A percentile compares a stretch with the other conserved stretches of the same genome.
Evolutionary conservation across 2,329 filamentous ascomycete genomes (phyloP).

Genomic region (Ramularia collo-cygni): DNA sequence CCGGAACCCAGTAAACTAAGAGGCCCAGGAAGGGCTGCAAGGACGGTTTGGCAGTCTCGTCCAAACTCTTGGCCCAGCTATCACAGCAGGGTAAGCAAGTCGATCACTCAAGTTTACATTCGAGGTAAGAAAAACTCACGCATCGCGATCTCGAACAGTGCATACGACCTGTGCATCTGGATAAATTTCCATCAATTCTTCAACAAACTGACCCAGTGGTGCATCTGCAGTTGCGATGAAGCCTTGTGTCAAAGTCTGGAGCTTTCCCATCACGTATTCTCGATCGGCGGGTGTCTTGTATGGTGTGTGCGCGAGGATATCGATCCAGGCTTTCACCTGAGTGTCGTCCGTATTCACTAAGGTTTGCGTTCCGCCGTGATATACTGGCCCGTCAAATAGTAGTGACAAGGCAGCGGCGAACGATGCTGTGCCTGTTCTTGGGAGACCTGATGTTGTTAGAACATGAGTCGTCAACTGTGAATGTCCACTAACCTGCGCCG

Average conservation of each 20-base stretch:
- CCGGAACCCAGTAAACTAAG: no score
- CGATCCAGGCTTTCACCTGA: conserved; percentile 7
- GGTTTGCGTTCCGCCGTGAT: conserved; percentile 9
- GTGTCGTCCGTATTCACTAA: conserved; percentile 1
- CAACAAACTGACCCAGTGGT: conserved; percentile 27
- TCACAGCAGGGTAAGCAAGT: no score
- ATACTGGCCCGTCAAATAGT: conserved; percentile 11
- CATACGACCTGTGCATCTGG: conserved; percentile 33
- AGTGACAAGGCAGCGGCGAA: conserved; percentile 8
- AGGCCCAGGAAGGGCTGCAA: no score
- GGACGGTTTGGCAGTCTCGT: no score
- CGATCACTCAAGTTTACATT: no score
- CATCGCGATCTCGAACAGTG: conserved; percentile 18
- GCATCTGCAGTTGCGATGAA: conserved; percentile 29
- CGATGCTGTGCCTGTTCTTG: conserved; percentile 11
- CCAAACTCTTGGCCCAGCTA: no score
- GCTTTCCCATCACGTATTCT: neutral
- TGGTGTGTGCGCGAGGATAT: conserved; percentile 2
- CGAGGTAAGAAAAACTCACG: conserved; percentile 1
- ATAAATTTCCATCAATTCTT: conserved; percentile 31
- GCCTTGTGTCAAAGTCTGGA: conserved; percentile 22
- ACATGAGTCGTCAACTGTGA: no score
- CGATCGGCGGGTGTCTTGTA: conserved; percentile 3
- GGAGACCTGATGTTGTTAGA: no score
- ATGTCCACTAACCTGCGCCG: no score